Evolutionary conservation across 768 basidiomycete species (phyloP).

Genomic region (Kwoniella botswanensis): DNA sequence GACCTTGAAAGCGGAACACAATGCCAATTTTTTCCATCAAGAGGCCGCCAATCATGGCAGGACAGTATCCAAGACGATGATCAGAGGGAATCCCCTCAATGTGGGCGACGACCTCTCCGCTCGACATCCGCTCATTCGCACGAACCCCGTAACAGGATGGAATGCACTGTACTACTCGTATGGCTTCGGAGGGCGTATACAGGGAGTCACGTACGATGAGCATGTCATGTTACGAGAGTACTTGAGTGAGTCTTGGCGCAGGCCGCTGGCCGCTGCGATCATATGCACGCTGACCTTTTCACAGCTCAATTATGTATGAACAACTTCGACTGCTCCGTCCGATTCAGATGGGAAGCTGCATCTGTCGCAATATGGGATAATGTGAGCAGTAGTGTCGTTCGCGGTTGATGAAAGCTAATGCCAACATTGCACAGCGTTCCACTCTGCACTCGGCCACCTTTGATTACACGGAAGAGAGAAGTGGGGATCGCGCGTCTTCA

Average conservation of each 20-base stretch:
- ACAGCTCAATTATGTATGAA: slow-evolving; percentile 37
- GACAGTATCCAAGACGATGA: slow-evolving; percentile 41
- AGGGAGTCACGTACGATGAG: slow-evolving; percentile 62
- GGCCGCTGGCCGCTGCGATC: too few species aligned
- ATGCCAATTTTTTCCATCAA: slow-evolving; percentile 57
- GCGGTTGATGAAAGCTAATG: too few species aligned
- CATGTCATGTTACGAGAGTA: slow-evolving; percentile 57
- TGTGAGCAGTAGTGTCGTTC: slow-evolving; percentile 10
- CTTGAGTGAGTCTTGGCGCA: slow-evolving; percentile 15
- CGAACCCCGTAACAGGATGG: slow-evolving; percentile 55
- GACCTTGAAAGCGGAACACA: slow-evolving; percentile 53
- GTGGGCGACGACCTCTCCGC: slow-evolving; percentile 54
- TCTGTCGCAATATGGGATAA: slow-evolving; percentile 70
- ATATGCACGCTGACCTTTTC: too few species aligned
- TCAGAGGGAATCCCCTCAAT: slow-evolving; percentile 57
- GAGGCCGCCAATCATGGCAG: slow-evolving; percentile 50
- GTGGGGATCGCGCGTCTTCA: slow-evolving; percentile 65
- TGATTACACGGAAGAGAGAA: slow-evolving; percentile 58
- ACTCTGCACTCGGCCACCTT: slow-evolving; percentile 50
- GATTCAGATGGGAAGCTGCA: slow-evolving; percentile 64
- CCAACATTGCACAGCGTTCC: slow-evolving; percentile 8
- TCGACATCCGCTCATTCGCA: slow-evolving; percentile 54
- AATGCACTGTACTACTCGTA: slow-evolving; percentile 50
- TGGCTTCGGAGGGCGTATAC: slow-evolving; percentile 42
- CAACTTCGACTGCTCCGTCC: slow-evolving; percentile 65